Evolutionary conservation across 2,329 filamentous ascomycete genomes (phyloP).

Genomic region (Exophiala dermatitidis): DNA sequence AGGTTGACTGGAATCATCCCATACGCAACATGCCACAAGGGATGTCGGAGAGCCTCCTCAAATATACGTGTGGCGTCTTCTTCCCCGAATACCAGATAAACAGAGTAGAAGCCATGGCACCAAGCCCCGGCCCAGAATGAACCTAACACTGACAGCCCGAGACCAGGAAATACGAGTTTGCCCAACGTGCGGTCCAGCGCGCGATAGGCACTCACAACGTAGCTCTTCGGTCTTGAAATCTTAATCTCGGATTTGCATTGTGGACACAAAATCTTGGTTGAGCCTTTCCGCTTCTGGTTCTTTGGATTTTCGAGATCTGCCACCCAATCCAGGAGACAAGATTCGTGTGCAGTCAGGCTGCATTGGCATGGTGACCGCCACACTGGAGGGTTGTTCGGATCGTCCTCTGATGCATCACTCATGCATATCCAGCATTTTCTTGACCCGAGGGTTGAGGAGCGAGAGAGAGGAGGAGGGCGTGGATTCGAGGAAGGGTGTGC

Average conservation of each 20-base stretch:
- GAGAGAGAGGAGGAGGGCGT: conserved; percentile 13
- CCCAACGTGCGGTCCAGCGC: conserved; percentile 51
- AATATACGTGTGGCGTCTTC: conserved; percentile 54
- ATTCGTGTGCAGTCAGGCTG: conserved; percentile 82
- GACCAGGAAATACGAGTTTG: conserved; percentile 57
- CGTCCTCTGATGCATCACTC: conserved; percentile 57
- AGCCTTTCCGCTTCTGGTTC: conserved; percentile 43
- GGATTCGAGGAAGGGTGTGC: conserved; percentile 5
- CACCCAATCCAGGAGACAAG: conserved; percentile 85
- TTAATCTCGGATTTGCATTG: conserved; percentile 80
- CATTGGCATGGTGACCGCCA: conserved; percentile 92
- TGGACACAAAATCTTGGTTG: conserved; percentile 65
- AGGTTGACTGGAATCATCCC: conserved; percentile 62
- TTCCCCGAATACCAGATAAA: conserved; percentile 59
- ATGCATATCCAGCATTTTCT: conserved; percentile 67
- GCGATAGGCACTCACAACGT: conserved; percentile 61
- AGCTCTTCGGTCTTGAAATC: conserved; percentile 66
- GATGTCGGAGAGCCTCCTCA: conserved; percentile 32
- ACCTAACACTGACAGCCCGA: conserved; percentile 43
- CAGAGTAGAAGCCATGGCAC: conserved; percentile 54
- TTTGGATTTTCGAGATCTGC: conserved; percentile 70
- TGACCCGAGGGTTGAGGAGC: conserved; percentile 34
- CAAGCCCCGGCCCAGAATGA: conserved; percentile 47
- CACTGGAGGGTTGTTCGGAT: conserved; percentile 47
- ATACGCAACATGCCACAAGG: conserved; percentile 48